These are phyloP conservation scores for Pleochaeta shiraiana DNA, from an alignment of 2,329 filamentous ascomycete species.

Conservation along the genomic window DNA sequence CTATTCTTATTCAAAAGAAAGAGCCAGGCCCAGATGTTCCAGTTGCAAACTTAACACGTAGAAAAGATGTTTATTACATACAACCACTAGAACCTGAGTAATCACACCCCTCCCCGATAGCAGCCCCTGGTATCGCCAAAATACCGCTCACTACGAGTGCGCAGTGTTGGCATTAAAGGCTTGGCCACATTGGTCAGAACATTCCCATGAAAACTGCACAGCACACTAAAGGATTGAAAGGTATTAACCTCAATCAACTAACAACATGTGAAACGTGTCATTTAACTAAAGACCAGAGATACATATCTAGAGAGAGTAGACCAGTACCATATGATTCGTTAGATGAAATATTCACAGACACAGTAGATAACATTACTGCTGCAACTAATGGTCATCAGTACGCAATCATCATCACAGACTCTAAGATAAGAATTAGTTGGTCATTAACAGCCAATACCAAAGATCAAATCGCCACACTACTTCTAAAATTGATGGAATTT, in stretches of 20 bases:
- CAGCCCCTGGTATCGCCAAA: not conserved
- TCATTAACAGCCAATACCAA: not conserved
- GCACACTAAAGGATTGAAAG: not conserved
- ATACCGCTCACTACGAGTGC: not conserved
- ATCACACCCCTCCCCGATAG: not conserved
- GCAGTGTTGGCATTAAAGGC: not conserved
- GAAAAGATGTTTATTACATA: slow-evolving; percentile 3
- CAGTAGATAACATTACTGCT: not conserved
- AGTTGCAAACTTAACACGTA: not conserved
- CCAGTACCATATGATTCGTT: not conserved
- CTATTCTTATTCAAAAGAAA: not conserved
- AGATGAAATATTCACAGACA: not conserved
- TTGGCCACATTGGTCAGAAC: not conserved
- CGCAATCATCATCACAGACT: not conserved
- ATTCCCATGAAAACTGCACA: not conserved
- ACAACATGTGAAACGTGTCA: not conserved
- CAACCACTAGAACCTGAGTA: not conserved
- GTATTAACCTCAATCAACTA: not conserved
- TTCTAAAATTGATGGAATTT: not conserved
- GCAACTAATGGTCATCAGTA: not conserved
- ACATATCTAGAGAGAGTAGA: not conserved
- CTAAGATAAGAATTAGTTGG: not conserved
- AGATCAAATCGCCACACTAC: not conserved
- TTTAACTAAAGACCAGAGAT: not conserved
- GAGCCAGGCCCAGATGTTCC: not conserved